Percentiles rank a stretch among this genome's conserved stretches.
These are phyloP conservation scores for Phytopythium sindhum DNA, from an alignment of 352 stramenopile species.

Conservation along the genomic window DNA sequence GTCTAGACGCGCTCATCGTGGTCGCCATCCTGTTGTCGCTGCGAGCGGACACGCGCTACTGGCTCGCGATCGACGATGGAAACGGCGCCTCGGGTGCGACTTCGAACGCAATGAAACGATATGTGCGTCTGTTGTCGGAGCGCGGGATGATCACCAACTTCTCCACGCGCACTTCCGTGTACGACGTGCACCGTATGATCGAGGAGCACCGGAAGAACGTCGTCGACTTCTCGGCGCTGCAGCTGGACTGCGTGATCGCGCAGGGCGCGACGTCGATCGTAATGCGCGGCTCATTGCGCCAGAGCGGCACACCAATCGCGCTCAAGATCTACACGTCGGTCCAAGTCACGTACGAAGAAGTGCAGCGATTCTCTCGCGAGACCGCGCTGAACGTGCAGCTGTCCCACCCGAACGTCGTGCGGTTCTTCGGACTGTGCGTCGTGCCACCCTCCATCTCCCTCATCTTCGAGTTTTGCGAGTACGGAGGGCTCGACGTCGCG, in stretches of 20 bases:
- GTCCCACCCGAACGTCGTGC: conserved; percentile 81
- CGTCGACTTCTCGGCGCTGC: conserved; percentile 72
- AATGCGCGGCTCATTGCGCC: conserved; percentile 63
- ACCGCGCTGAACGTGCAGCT: conserved; percentile 79
- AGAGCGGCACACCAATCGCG: conserved; percentile 50
- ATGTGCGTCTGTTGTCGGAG: conserved; percentile 72
- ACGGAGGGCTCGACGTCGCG: conserved; percentile 64
- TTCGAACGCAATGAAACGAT: conserved; percentile 64
- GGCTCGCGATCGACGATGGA: conserved; percentile 76
- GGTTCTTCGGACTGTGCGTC: conserved; percentile 79
- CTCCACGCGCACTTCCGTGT: conserved; percentile 83
- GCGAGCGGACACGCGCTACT: conserved; percentile 80
- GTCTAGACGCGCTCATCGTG: conserved; percentile 57
- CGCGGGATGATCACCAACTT: conserved; percentile 87
- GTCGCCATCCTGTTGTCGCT: conserved; percentile 73
- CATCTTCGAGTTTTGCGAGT: conserved; percentile 87
- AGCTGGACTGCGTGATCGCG: conserved; percentile 73
- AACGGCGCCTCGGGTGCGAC: conserved; percentile 26
- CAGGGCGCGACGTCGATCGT: conserved; percentile 83
- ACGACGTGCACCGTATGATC: conserved; percentile 88
- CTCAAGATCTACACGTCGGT: conserved; percentile 87
- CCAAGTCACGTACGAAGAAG: conserved; percentile 80
- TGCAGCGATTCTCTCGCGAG: conserved; percentile 76
- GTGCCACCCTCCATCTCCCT: conserved; percentile 82
- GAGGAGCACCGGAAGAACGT: conserved; percentile 81